Evolutionary conservation across 768 basidiomycete genomes (phyloP).

Genomic region (Boletales sp.): DNA sequence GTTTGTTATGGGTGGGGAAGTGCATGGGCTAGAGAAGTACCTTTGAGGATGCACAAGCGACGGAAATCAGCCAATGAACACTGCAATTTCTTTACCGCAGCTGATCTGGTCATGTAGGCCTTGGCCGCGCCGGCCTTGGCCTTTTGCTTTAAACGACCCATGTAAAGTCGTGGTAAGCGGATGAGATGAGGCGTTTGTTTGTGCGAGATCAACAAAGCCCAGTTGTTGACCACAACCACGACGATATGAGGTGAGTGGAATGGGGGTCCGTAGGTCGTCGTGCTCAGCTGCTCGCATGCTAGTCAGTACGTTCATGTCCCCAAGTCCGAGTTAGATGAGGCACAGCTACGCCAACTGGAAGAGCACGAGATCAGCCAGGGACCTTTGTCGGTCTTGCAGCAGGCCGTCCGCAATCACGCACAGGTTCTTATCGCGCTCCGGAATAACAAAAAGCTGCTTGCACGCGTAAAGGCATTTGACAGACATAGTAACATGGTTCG

Average conservation of each 20-base stretch:
- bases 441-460: slow-evolving; percentile 97
- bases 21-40: slow-evolving; percentile 38
- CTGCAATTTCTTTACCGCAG: slow-evolving; percentile 93
- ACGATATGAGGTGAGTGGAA: slow-evolving; percentile 32
- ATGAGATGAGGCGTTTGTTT: slow-evolving; percentile 23
- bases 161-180: slow-evolving; percentile 24
- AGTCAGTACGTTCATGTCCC: slow-evolving; percentile 98
- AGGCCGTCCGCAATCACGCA: slow-evolving; percentile 95
- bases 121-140: slow-evolving; percentile 91
- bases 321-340: slow-evolving; percentile 96
- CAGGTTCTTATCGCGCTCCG: slow-evolving; percentile 96
- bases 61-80: slow-evolving; percentile 97
- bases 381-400: slow-evolving; percentile 93
- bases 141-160: slow-evolving; percentile 80
- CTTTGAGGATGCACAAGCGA: slow-evolving; percentile 95
- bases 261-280: background rate
- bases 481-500: slow-evolving; percentile 97
- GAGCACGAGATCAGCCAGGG: slow-evolving; percentile 99
- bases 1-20: slow-evolving; percentile 9
- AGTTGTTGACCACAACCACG: slow-evolving; percentile 10
- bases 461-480: slow-evolving; percentile 97
- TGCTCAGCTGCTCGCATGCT: slow-evolving; percentile 7
- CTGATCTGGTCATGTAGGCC: slow-evolving; percentile 86
- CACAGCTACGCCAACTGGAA: slow-evolving; percentile 91
- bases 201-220: slow-evolving; percentile 27